Conservation (phyloP, 768 basidiomycete species). For the Strobilomyces confusus region DNA sequence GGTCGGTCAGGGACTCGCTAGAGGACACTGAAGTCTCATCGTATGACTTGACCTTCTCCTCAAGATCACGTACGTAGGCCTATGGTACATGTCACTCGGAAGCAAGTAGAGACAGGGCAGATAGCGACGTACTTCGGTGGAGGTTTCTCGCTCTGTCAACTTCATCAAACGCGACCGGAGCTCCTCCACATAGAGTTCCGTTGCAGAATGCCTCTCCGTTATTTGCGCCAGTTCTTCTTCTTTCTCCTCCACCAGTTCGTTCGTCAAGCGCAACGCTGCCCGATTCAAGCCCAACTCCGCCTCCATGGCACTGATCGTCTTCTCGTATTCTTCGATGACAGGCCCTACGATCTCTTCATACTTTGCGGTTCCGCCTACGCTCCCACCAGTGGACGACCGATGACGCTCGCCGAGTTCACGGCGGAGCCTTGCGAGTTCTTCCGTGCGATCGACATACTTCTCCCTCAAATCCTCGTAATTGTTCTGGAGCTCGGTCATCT, state of each 20-base stretch:
- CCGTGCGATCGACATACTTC: conserved; percentile 84
- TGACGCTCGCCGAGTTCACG: conserved; percentile 76
- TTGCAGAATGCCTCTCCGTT: conserved; percentile 66
- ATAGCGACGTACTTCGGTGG: conserved; percentile 70
- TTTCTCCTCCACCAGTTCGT: conserved; percentile 90
- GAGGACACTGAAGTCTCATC: conserved; percentile 77
- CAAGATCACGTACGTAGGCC: conserved; percentile 92
- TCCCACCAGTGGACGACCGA: conserved; percentile 53
- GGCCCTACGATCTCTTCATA: conserved; percentile 95
- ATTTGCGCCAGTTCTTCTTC: conserved; percentile 72
- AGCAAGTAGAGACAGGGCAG: not conserved
- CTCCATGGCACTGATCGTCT: conserved; percentile 93
- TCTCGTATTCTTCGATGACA: conserved; percentile 98
- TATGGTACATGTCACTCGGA: conserved; percentile 29
- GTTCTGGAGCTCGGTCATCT: conserved; percentile 80
- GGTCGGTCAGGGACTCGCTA: conserved; percentile 74
- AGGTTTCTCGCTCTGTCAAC: conserved; percentile 81
- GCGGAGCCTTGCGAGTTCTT: conserved; percentile 78
- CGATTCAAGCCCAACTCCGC: conserved; percentile 84
- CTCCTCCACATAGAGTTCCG: conserved; percentile 86
- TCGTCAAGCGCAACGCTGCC: conserved; percentile 84
- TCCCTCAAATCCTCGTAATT: conserved; percentile 82
- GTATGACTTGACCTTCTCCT: conserved; percentile 83
- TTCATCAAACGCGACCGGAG: conserved; percentile 76
- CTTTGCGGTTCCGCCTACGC: conserved; percentile 63